phyloP scores from a whole-genome alignment of 495 filamentous ascomycete genomes.

The Aspergillus sclerotioniger region DNA sequence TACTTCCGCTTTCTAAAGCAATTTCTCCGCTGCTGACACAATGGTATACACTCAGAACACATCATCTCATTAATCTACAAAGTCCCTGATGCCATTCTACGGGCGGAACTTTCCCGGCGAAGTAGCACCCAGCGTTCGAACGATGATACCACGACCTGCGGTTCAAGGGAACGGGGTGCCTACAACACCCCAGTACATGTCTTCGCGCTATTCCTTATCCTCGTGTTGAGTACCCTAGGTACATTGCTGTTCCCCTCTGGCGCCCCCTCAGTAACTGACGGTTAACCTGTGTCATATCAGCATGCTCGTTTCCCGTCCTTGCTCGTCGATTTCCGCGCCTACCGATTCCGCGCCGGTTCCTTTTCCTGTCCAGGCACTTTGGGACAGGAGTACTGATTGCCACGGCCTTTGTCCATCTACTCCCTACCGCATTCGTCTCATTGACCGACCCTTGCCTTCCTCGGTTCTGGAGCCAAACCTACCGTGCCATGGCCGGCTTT shows the following conservation, averaged over 20 bases:
- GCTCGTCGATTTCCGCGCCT: conserved; percentile 48
- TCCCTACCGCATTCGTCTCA: conserved; percentile 79
- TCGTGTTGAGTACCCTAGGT: conserved; percentile 72
- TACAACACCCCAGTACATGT: conserved; percentile 72
- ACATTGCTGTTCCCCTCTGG: conserved; percentile 19
- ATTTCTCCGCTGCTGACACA: background rate
- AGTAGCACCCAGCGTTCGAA: conserved; percentile 20
- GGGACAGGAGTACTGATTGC: conserved; percentile 84
- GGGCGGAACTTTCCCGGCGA: conserved; percentile 34
- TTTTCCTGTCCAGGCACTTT: conserved; percentile 80
- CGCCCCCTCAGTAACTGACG: background rate
- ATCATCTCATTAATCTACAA: conserved; percentile 24
- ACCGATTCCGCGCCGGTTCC: conserved; percentile 51
- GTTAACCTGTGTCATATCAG: conserved; percentile 23
- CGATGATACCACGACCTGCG: conserved; percentile 49
- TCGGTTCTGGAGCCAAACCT: conserved; percentile 66
- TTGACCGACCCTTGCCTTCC: conserved; percentile 80
- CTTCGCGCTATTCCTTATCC: conserved; percentile 73
- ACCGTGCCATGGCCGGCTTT: conserved; percentile 72
- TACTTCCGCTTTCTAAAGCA: background rate
- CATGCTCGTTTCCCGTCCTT: conserved; percentile 55
- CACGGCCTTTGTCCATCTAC: conserved; percentile 83
- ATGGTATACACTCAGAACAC: conserved; percentile 20
- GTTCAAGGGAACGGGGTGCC: conserved; percentile 54
- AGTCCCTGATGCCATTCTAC: conserved; percentile 31